Percentiles rank a stretch among this genome's conserved stretches.
These are phyloP conservation scores for Arachnomyces sp. DNA, from an alignment of 2,329 filamentous ascomycete species.

Conservation along the genomic window DNA sequence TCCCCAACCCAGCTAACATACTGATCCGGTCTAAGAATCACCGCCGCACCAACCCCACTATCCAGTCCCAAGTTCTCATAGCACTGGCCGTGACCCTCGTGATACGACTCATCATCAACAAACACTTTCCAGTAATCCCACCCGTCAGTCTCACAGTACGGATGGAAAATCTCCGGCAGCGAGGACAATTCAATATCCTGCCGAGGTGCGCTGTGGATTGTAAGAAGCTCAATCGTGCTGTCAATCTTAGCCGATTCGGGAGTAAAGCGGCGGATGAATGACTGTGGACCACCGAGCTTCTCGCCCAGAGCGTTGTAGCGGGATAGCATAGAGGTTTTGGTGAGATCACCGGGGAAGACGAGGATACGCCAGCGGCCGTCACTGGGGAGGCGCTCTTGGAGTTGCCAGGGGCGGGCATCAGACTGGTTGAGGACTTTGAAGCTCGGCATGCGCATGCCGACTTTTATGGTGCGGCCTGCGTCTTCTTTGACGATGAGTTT, in stretches of 20 bases:
- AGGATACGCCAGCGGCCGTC: conserved; percentile 33
- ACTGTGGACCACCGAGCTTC: conserved; percentile 27
- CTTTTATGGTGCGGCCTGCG: conserved; percentile 17
- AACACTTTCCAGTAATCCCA: conserved; percentile 54
- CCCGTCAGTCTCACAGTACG: conserved; percentile 39
- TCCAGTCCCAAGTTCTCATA: conserved; percentile 56
- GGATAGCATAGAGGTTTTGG: conserved; percentile 33
- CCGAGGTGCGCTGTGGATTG: conserved; percentile 49
- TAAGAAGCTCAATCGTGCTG: conserved; percentile 52
- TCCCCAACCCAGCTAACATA: conserved; percentile 41
- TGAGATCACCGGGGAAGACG: conserved; percentile 56
- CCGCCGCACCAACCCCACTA: conserved; percentile 46
- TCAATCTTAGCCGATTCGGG: conserved; percentile 33
- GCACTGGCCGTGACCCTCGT: conserved; percentile 39
- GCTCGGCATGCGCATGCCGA: conserved; percentile 30
- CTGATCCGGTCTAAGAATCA: conserved; percentile 60
- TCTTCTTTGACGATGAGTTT: conserved; percentile 15
- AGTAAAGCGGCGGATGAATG: conserved; percentile 42
- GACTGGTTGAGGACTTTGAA: conserved; percentile 29
- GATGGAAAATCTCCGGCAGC: conserved; percentile 41
- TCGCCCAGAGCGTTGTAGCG: conserved; percentile 44
- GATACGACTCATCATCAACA: conserved; percentile 47
- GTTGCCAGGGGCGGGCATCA: conserved; percentile 32
- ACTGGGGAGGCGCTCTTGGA: conserved; percentile 28
- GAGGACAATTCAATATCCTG: conserved; percentile 40